These are phyloP conservation scores for Colletotrichum acutatum DNA, from an alignment of 2,329 filamentous ascomycete species.

Conservation along the genomic window DNA sequence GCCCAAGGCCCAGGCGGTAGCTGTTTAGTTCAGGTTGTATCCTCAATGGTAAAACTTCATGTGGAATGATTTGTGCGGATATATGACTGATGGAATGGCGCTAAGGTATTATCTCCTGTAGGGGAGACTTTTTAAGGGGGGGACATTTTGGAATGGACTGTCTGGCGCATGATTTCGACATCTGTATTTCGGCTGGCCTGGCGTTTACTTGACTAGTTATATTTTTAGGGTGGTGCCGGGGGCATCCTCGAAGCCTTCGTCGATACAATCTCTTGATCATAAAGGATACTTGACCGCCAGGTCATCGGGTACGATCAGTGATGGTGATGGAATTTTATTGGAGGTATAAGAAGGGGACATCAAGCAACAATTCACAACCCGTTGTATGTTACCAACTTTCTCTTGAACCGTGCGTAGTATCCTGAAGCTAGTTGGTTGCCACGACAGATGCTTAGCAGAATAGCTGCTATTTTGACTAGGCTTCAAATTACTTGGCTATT, in stretches of 20 bases:
- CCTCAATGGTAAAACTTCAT: neutral
- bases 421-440: no score
- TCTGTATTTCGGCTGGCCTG: neutral
- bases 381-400: neutral
- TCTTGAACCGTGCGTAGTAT: neutral
- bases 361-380: neutral
- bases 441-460: no score
- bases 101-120: neutral
- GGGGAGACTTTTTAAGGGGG: neutral
- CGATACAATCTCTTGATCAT: conserved; percentile 1
- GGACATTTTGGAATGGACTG: neutral
- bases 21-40: neutral
- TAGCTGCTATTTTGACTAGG: no score
- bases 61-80: neutral
- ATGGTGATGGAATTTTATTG: neutral
- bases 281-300: neutral
- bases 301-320: neutral
- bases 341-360: neutral
- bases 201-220: neutral
- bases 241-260: neutral
- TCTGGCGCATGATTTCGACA: neutral
- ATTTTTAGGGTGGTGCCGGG: neutral
- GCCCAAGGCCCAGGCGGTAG: neutral
- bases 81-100: conserved; percentile 3
- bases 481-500: no score